Base-by-base conservation (phyloP, 441 rosid species). In the Flueggea neowawraea region DNA sequence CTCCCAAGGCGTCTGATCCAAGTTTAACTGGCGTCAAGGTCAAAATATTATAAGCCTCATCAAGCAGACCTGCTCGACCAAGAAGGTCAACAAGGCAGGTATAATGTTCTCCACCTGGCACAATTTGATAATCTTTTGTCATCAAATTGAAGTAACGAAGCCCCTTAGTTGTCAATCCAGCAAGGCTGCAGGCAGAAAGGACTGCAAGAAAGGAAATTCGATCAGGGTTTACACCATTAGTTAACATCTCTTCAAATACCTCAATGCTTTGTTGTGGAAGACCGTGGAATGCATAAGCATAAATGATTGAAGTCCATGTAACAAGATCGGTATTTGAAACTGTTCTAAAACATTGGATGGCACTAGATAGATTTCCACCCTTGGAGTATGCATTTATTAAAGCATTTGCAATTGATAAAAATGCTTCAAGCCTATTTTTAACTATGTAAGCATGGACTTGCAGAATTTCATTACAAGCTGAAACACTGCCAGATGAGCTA, bases 181-280 rank as follows among this genome's bases (percentile, higher is more conserved):
- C 84, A 59, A 84, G 90, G 74, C 78, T 75, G 67, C 93, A 86
- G 54, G 88, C 85, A 68, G 91, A 83, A 60, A 86, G 69, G 63
- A 90, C 75, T 66, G 68, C 85, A 54, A 86, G 72, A 55, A 86
- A 88, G 16, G 80, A 65, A 47, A 87, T 75, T 76, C 53, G 52
- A 69, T 90, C 90, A 51, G 95, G 95, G 16, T 74, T 60, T 71
- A 79, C 68, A 55, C 72, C 80, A 16, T 44, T 16, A 39, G 73
- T 67, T 62, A 80, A 41, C 93, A 84, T 82, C 69, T 52, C 63
- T 65, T 73, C 73, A 58, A 86, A 83, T 68, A 66, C 61, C 50
- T 51, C 61, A 17, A 77, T 64, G 72, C 91, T 72, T 73, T 84
- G 68, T 66, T 74, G 61, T n/a, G 90, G 66, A 9, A 75, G 69